These are phyloP conservation scores for Nicotiana knightiana DNA, from an alignment of 257 asterid species.

Conservation along the genomic window DNA sequence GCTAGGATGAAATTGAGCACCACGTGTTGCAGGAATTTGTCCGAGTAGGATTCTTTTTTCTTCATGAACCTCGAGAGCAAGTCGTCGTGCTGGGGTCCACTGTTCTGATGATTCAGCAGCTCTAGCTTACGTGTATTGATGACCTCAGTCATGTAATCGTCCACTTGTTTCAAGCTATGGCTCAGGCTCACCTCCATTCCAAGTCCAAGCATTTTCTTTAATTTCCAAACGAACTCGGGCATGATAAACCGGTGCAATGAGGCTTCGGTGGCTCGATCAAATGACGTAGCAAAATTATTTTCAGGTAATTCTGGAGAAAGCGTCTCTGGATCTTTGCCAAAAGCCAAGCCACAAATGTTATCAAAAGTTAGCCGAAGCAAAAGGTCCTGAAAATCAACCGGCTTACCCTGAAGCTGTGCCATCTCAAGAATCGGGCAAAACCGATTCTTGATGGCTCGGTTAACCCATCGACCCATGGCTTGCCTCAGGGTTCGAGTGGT, in stretches of 20 bases:
- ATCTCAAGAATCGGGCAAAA: conserved; percentile 40
- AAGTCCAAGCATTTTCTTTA: conserved; percentile 43
- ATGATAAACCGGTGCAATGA: conserved; percentile 41
- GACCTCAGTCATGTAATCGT: conserved; percentile 37
- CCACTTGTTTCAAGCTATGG: conserved; percentile 37
- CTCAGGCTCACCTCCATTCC: conserved; percentile 43
- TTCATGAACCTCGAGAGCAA: conserved; percentile 55
- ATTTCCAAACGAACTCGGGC: conserved; percentile 50
- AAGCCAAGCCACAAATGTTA: conserved; percentile 61
- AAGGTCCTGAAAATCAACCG: conserved; percentile 51
- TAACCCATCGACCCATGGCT: conserved; percentile 67
- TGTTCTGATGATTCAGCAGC: conserved; percentile 30
- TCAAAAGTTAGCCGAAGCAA: conserved; percentile 53
- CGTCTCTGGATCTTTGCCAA: conserved; percentile 57
- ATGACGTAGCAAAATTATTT: conserved; percentile 41
- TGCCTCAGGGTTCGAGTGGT: conserved; percentile 55
- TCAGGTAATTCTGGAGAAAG: conserved; percentile 37
- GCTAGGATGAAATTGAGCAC: conserved; percentile 66
- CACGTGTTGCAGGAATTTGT: conserved; percentile 50
- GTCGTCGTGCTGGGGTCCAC: conserved; percentile 44
- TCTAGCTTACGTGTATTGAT: conserved; percentile 50
- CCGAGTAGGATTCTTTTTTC: conserved; percentile 40
- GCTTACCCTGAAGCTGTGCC: conserved; percentile 32
- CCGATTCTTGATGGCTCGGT: conserved; percentile 46
- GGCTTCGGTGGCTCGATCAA: conserved; percentile 61